Evolutionary conservation across 306 rosid genomes (phyloP), one percentile per base, ranked within the genome.

Genomic region (Macrotyloma uniflorum): DNA sequence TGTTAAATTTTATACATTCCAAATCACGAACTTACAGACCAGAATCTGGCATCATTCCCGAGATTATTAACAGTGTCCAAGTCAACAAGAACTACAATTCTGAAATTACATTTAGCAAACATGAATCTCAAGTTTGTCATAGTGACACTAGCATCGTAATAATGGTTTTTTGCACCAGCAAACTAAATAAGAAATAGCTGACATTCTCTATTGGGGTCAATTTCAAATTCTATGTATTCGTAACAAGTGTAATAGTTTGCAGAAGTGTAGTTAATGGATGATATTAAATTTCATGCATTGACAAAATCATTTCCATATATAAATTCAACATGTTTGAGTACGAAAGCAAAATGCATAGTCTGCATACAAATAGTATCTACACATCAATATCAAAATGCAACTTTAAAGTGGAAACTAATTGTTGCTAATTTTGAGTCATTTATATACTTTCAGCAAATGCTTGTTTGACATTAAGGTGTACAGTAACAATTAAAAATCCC

Each of bases 401-500:
- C 28, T 64, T 47, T 23, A 67, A 57, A 22, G 62, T 5, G 45
- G 15, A 58, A 73, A 61, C 59, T 36, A 55, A 22, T 66, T 69
- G 42, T n/a, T 67, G 61, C 19, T 14, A 16, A 55, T 74, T 77
- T 61, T 11, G 59, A 2, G 45, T 35, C 64, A 65, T 46, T 19
- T 28, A 32, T 55, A 14, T 46, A 64, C 8, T 45, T 70, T 23
- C 28, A 62, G 72, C 33, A 68, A 70, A 74, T 36, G 64, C 83
- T 82, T 79, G 70, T 79, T 71, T 36, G 69, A 45, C 75, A 66
- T 66, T 73, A 70, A 63, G 57, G 85, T 6, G 64, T 68, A 28
- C 62, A 71, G 58, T 58, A 85, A 74, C 35, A 74, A 83, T 81
- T 78, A 53, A 61, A 75, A 80, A 79, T 69, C 80, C 84, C 73